Base-by-base conservation (phyloP, 1,284 basidiomycete genomes). In the Coniferiporia sulphurascens region DNA sequence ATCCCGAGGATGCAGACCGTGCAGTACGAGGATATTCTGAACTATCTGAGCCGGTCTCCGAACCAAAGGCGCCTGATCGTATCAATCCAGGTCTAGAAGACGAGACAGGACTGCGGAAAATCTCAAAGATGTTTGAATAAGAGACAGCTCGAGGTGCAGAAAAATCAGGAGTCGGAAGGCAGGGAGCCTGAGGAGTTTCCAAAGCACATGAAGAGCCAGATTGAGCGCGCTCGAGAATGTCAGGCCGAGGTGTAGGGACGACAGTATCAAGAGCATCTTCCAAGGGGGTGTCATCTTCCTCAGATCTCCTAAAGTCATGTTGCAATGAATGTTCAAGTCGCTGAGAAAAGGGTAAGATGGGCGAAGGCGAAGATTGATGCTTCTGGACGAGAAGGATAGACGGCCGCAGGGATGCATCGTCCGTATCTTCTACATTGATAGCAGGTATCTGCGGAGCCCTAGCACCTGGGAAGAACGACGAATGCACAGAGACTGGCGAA, bases 81-180 rank as follows among this genome's bases (percentile, higher is more conserved):
- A 12, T 45, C 13, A 36, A 54, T 13, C 32, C 45, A 0, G 45
- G 9, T 21, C 45, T 35, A 1, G 45, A 36, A 12, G 6, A 34
- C n/a, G 19, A 35, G 34, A 21, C 0, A n/a, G 43, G 22, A 35
- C 13, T 0, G 19, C 9, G 17, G 17, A 57, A 52, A 22, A 49
- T 49, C 4, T 55, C 46, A 35, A 55, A 59, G 35, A 19, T 21
- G 35, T 46, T 19, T 4, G 36, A 21, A 51, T 44, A 51, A n/a
- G 56, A 51, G 15, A 15, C 19, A 3, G 27, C 27, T 2, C 59
- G 46, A 12, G 48, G 45, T 7, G 59, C 34, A 51, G 27, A 9
- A 27, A 60, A 52, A n/a, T 51, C 48, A 12, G 54, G 54, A 36
- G 54, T 35, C 9, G 59, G 59, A 15, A 56, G 59, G 9, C 54